Base-by-base conservation (phyloP, 1,139 yeast species). In the Debaryomyces subglobosus region DNA sequence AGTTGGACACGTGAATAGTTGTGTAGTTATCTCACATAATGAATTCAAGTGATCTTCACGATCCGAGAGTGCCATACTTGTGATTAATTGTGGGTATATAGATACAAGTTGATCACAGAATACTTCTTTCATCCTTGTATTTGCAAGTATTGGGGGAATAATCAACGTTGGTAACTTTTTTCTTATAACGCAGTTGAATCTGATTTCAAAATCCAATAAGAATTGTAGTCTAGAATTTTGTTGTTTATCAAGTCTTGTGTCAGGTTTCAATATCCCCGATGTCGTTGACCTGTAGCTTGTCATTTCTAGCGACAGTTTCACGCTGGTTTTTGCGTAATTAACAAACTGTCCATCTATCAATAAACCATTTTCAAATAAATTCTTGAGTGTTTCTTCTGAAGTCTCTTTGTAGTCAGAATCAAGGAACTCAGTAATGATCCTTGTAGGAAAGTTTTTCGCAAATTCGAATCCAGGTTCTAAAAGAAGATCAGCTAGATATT, bases 1-100 rank as follows among this genome's bases (percentile, higher is more conserved):
- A 7, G 79, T 76, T 1, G 89, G 89, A 55, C 89, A 83, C 0
- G 88, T 82, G 61, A 84, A 82, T 15, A 86, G 66, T 57, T 87
- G 95, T 3, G 81, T 72, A 7, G 85, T 69, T 35, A 85, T 75
- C 43, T 85, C 85, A 30, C 71, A 64, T 43, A 85, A 54, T 4
- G 81, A 68, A 40, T 81, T 81, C 35, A 84, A 64, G 51, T 78
- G 81, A 52, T 86, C 88, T 61, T 87, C 94, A 49, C 92, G 71
- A 59, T 87, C 95, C 25, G 77, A 63, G 16, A 66, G 61, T 4
- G 83, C 79, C 50, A 76, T 67, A 4, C 77, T 71, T 2, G 71
- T 68, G 12, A 83, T 66, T 46, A 84, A 63, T 13, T 75, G 72
- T 4, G 89, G 87, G 54, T 82, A 82, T 0, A 85, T 71, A 38